Percentiles rank a stretch among this genome's conserved stretches.
Conservation (phyloP, 345 rosid genomes). For the Corchorus olitorius region DNA sequence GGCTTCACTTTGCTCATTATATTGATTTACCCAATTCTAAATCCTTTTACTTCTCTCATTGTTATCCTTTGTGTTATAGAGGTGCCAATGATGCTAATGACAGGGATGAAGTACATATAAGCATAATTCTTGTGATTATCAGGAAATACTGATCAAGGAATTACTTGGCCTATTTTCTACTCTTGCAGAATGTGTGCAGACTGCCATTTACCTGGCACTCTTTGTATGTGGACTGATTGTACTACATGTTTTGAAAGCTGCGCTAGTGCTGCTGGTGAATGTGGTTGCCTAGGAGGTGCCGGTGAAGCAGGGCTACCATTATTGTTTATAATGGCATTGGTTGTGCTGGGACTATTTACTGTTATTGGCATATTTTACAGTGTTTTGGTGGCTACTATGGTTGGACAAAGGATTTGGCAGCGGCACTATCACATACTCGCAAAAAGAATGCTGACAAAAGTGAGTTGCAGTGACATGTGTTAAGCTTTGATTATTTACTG, state of each 20-base stretch:
- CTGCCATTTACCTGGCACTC: slow-evolving; percentile 97
- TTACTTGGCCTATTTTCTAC: slow-evolving; percentile 8
- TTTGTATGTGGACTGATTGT: slow-evolving; percentile 99
- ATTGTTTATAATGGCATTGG: slow-evolving; percentile 75
- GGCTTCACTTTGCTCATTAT: background rate
- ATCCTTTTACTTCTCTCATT: too few relatives aligned
- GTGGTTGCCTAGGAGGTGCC: slow-evolving; percentile 98
- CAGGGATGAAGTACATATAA: background rate
- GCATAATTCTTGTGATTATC: background rate
- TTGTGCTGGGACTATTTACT: slow-evolving; percentile 89
- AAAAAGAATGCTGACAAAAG: slow-evolving; percentile 97
- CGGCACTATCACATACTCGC: slow-evolving; percentile 98
- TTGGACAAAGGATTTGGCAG: slow-evolving; percentile 99
- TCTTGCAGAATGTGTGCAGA: slow-evolving; percentile 90
- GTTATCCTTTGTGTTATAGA: background rate
- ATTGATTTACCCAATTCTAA: background rate
- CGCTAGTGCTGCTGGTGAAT: slow-evolving; percentile 90
- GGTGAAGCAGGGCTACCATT: slow-evolving; percentile 98
- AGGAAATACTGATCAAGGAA: background rate
- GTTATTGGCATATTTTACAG: slow-evolving; percentile 96
- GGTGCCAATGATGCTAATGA: background rate
- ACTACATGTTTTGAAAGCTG: slow-evolving; percentile 96
- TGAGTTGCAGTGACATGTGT: slow-evolving; percentile 34
- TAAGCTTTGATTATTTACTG: background rate
- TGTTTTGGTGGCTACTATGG: slow-evolving; percentile 98